Evolutionary conservation across 1,284 basidiomycete species (phyloP).

Genomic region (Apiotrichum domesticum): DNA sequence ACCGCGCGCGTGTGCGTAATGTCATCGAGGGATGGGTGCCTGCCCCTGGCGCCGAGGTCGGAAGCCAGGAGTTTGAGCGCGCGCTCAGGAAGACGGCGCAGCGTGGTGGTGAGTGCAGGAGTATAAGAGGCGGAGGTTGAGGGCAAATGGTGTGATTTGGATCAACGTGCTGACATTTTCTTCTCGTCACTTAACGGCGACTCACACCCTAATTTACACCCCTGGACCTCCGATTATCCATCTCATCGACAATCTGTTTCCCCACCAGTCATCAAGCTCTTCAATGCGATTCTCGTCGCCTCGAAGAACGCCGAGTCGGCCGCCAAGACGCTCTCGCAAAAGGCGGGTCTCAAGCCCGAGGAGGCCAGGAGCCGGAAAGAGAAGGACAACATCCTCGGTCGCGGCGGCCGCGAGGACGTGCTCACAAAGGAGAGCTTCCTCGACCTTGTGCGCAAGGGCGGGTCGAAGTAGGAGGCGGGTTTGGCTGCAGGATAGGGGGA

Average conservation of each 20-base stretch:
- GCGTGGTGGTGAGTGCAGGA: conserved; percentile 43
- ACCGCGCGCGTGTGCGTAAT: conserved; percentile 40
- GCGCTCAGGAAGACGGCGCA: conserved; percentile 47
- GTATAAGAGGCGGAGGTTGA: no score
- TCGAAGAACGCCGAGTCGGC: conserved; percentile 39
- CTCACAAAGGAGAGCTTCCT: conserved; percentile 49
- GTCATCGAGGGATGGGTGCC: conserved; percentile 44
- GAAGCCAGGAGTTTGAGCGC: conserved; percentile 46
- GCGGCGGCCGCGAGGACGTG: conserved; percentile 38
- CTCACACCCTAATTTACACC: no score
- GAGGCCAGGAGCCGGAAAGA: conserved; percentile 33
- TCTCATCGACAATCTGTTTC: no score
- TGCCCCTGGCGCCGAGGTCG: conserved; percentile 25
- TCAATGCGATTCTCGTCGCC: conserved; percentile 48
- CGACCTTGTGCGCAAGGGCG: conserved; percentile 45
- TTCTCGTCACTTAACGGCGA: not conserved
- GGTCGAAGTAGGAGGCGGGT: conserved; percentile 4
- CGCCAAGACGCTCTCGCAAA: conserved; percentile 18
- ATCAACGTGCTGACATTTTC: not conserved
- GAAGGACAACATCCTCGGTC: conserved; percentile 47
- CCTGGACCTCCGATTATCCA: no score
- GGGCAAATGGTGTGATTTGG: no score
- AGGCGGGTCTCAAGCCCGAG: conserved; percentile 38
- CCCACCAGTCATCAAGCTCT: conserved; percentile 46
- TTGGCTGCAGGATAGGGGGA: no score